A percentile compares a stretch with the other conserved stretches of the same genome.
Evolutionary conservation across 2,329 filamentous ascomycete species (phyloP).

Genomic region (Cucurbitaria berberidis): DNA sequence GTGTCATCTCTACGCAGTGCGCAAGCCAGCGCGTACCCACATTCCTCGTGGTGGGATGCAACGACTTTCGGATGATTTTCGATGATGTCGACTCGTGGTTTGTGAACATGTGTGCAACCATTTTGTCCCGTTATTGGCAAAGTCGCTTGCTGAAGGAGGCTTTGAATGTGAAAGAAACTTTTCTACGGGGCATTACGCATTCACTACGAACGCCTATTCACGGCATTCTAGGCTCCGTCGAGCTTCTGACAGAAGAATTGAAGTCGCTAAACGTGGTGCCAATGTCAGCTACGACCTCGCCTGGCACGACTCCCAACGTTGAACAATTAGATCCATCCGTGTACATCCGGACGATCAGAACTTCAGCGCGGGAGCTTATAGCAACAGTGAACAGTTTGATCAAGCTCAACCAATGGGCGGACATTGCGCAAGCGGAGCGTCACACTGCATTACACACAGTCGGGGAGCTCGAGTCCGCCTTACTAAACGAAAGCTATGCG

Average conservation of each 20-base stretch:
- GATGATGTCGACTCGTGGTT: constrained; percentile 58
- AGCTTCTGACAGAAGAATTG: constrained; percentile 54
- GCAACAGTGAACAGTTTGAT: constrained; percentile 56
- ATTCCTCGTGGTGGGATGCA: constrained; percentile 50
- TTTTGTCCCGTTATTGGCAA: constrained; percentile 51
- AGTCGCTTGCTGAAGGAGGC: constrained; percentile 50
- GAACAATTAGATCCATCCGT: constrained; percentile 27
- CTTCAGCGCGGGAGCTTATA: constrained; percentile 53
- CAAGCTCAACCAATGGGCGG: constrained; percentile 51
- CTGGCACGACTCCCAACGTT: constrained; percentile 14
- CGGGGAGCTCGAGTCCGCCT: constrained; percentile 39
- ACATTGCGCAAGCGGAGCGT: constrained; percentile 32
- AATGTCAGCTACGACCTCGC: constrained; percentile 11
- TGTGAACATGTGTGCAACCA: constrained; percentile 49
- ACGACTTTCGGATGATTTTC: constrained; percentile 52
- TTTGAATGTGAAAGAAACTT: constrained; percentile 53
- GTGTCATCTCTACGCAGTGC: constrained; percentile 49
- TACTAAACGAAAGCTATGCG: constrained; percentile 38
- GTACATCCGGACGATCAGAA: constrained; percentile 48
- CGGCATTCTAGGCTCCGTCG: constrained; percentile 52
- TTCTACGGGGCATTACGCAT: constrained; percentile 56
- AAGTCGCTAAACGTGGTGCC: constrained; percentile 28
- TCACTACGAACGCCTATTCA: constrained; percentile 58
- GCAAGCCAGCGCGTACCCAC: constrained; percentile 41
- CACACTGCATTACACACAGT: constrained; percentile 36